A percentile compares a stretch with the other conserved stretches of the same genome.
Conservation (phyloP, 208 protist species). For the Leishmania braziliensis region DNA sequence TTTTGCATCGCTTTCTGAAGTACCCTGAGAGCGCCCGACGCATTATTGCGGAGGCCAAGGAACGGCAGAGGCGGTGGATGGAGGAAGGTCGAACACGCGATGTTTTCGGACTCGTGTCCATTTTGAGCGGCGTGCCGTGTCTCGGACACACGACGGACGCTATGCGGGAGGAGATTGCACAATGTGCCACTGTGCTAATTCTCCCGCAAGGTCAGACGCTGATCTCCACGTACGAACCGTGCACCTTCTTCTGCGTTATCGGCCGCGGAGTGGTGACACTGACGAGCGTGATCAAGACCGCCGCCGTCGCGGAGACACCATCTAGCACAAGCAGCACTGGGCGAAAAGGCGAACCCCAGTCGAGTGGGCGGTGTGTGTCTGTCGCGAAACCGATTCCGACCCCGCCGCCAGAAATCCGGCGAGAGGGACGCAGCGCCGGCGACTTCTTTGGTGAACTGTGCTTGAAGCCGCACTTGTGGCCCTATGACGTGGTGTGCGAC, state of each 20-base stretch:
- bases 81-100: slow-evolving; percentile 66
- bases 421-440: slow-evolving; percentile 50
- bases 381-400: background rate
- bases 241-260: slow-evolving; percentile 74
- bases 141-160: slow-evolving; percentile 80
- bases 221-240: slow-evolving; percentile 46
- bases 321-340: background rate
- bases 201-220: slow-evolving; percentile 56
- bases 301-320: background rate
- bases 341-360: background rate
- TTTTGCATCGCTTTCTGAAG: slow-evolving; percentile 57
- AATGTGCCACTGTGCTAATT: slow-evolving; percentile 42
- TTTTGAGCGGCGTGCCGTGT: slow-evolving; percentile 80
- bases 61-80: slow-evolving; percentile 67
- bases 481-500: slow-evolving; percentile 51
- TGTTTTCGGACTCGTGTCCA: slow-evolving; percentile 64
- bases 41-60: slow-evolving; percentile 50
- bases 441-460: slow-evolving; percentile 85
- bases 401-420: slow-evolving; percentile 16
- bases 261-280: slow-evolving; percentile 67
- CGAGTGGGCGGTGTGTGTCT: background rate
- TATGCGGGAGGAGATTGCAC: slow-evolving; percentile 64
- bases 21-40: slow-evolving; percentile 50
- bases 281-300: background rate
- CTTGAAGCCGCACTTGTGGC: slow-evolving; percentile 76